Conservation (phyloP, 164 flowering plant species). For the Umbellularia californica region DNA sequence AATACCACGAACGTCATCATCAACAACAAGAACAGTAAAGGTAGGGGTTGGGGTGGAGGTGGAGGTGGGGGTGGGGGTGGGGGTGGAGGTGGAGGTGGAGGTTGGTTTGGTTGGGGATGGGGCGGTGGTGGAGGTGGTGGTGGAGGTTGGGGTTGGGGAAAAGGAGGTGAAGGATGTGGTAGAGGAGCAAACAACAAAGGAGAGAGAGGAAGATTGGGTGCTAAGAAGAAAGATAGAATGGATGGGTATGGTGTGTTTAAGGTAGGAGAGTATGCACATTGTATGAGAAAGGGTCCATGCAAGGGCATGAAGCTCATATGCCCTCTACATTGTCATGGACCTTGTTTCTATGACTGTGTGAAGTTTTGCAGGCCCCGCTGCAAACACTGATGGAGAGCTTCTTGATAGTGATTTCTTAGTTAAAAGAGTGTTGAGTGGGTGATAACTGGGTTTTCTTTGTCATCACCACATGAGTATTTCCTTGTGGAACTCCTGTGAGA, state of each 20-base stretch:
- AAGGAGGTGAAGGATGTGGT: not conserved
- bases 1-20: not conserved
- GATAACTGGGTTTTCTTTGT: not conserved
- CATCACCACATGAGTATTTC: not conserved
- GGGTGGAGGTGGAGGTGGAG: not conserved
- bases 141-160: not conserved
- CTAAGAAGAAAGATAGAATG: not conserved
- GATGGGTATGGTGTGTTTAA: not conserved
- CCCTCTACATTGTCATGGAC: constrained; percentile 12
- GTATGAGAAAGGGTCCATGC: constrained; percentile 15
- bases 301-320: constrained; percentile 15
- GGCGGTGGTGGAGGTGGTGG: not conserved
- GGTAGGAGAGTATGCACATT: constrained; percentile 17
- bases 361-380: constrained; percentile 11
- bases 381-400: not conserved
- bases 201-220: not conserved
- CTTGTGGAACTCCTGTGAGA: not conserved
- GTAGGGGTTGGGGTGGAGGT: not conserved
- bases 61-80: not conserved
- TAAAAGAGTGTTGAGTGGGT: not conserved
- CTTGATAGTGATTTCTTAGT: not conserved
- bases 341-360: constrained; percentile 14
- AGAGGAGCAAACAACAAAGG: not conserved
- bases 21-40: not conserved
- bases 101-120: not conserved